These are phyloP conservation scores for Fraxinus latifolia DNA, from an alignment of 305 asterid species.

Conservation along the genomic window DNA sequence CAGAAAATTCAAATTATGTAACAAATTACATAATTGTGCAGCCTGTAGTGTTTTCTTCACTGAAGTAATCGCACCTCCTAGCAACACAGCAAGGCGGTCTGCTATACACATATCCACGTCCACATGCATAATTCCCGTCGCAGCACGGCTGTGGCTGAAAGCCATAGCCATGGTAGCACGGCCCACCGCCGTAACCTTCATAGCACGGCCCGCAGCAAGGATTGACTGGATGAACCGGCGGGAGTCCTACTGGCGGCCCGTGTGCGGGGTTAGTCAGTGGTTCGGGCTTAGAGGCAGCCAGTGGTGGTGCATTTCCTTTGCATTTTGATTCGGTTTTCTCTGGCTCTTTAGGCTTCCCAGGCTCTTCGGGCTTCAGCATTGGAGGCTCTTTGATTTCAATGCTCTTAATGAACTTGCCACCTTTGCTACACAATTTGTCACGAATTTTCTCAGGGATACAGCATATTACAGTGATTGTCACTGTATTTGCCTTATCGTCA, in stretches of 20 bases:
- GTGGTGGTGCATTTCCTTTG: too few relatives aligned
- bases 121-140: background rate
- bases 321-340: background rate
- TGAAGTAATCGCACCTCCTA: conserved; percentile 36
- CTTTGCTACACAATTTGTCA: too few relatives aligned
- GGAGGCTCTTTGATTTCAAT: conserved; percentile 39
- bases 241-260: conserved; percentile 17
- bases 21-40: conserved; percentile 46
- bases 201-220: conserved; percentile 68
- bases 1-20: background rate
- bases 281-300: conserved; percentile 8
- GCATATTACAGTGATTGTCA: conserved; percentile 59
- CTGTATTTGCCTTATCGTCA: conserved; percentile 63
- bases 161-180: conserved; percentile 54
- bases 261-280: too few relatives aligned
- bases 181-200: conserved; percentile 41
- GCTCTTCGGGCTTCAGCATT: background rate
- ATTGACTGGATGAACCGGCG: conserved; percentile 35
- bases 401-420: too few relatives aligned
- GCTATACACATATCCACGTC: conserved; percentile 18
- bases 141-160: conserved; percentile 40
- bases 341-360: conserved; percentile 17
- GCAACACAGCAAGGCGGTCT: conserved; percentile 29
- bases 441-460: conserved; percentile 69
- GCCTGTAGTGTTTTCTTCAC: conserved; percentile 47